These are phyloP conservation scores for Ophiocordyceps robertsii DNA, from an alignment of 2,329 filamentous ascomycete species.

Conservation along the genomic window DNA sequence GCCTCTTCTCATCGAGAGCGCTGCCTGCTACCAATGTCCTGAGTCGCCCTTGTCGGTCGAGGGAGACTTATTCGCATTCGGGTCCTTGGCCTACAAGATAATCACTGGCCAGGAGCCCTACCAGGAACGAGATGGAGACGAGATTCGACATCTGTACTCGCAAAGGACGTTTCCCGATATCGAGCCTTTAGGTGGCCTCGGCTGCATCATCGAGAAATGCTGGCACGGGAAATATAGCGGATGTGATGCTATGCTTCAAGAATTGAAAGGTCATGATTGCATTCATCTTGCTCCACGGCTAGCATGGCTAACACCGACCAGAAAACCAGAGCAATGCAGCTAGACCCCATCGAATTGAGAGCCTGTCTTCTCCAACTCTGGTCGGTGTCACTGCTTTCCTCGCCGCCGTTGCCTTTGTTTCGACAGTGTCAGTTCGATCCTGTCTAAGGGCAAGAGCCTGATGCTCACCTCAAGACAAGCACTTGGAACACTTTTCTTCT, in stretches of 20 bases:
- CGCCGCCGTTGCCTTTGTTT: too few species aligned
- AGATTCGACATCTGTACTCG: not conserved
- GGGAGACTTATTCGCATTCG: not conserved
- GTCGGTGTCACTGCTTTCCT: too few species aligned
- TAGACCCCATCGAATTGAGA: too few species aligned
- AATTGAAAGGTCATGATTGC: not conserved
- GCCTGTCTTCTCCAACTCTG: too few species aligned
- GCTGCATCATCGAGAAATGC: not conserved
- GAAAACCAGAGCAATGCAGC: too few species aligned
- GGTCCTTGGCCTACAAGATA: not conserved
- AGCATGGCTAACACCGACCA: not conserved
- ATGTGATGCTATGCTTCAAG: not conserved
- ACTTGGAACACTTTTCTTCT: too few species aligned
- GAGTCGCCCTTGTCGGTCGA: not conserved
- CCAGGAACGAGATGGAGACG: not conserved
- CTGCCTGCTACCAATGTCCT: not conserved
- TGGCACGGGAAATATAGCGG: not conserved
- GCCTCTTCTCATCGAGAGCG: not conserved
- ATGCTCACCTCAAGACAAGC: too few species aligned
- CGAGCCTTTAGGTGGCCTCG: not conserved
- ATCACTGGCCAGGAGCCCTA: not conserved
- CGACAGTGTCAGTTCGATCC: too few species aligned
- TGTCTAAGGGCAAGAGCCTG: too few species aligned
- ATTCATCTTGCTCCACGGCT: not conserved
- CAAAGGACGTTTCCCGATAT: not conserved